A percentile compares a stretch with the other conserved stretches of the same genome.
Conservation (phyloP, 768 basidiomycete genomes). For the Chalciporus chontae region DNA sequence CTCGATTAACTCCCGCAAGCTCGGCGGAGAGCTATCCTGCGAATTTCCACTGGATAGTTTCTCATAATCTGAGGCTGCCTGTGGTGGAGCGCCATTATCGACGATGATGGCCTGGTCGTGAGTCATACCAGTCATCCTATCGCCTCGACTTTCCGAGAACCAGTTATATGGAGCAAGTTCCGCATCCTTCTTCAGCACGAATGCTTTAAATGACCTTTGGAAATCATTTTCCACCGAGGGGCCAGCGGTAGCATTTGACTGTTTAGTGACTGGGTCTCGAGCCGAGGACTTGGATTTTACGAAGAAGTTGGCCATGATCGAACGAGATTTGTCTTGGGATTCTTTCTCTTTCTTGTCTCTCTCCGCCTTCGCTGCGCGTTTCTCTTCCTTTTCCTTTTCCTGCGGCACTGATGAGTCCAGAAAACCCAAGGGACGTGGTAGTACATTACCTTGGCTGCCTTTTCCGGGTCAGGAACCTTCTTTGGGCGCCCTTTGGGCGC, state of each 20-base stretch:
- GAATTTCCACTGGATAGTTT: conserved; percentile 1
- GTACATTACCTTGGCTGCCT: conserved; percentile 30
- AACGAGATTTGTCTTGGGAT: conserved; percentile 67
- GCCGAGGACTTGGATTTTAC: conserved; percentile 49
- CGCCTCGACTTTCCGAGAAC: conserved; percentile 42
- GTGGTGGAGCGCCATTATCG: conserved; percentile 37
- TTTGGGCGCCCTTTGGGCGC: conserved; percentile 40
- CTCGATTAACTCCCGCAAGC: conserved; percentile 15
- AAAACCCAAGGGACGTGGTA: background rate
- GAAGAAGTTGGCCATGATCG: conserved; percentile 78
- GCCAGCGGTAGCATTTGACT: conserved; percentile 23
- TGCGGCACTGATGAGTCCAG: conserved; percentile 25
- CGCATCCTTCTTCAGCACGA: conserved; percentile 71
- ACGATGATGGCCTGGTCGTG: conserved; percentile 56
- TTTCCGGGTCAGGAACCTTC: conserved; percentile 55
- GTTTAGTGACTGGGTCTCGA: conserved; percentile 22
- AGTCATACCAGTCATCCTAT: conserved; percentile 18
- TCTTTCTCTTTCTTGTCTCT: conserved; percentile 71
- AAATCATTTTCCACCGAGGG: conserved; percentile 59
- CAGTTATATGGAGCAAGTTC: conserved; percentile 70
- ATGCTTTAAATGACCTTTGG: conserved; percentile 73
- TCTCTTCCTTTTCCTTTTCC: conserved; percentile 69
- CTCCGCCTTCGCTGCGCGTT: conserved; percentile 64
- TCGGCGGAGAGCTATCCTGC: background rate
- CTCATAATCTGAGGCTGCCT: conserved; percentile 5